Evolutionary conservation across 345 rosid genomes (phyloP), one percentile per base, ranked within the genome.

Genomic region (Capsella bursapastoris): DNA sequence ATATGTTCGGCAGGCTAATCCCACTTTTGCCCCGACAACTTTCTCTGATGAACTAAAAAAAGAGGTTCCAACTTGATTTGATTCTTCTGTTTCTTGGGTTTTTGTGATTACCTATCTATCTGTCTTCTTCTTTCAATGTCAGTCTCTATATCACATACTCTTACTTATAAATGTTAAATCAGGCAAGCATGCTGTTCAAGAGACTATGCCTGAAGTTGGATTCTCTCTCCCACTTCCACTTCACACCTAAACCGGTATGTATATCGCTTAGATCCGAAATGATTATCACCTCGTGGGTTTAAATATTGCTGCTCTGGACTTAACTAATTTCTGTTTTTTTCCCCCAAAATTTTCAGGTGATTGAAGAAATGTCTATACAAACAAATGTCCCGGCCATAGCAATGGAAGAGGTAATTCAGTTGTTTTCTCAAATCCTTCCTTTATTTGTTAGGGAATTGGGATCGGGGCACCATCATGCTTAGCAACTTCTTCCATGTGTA

Each of bases 181-280:
- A 90, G 99, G 96, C 96, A 71, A 82, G 93, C 69, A 61, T 75
- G 64, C 69, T 95, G 48, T 92, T 90, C 80, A 95, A 90, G 87
- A 88, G 75, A 80, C 83, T 95, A 18, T 89, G 96, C 75, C 78
- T 92, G 85, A 90, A 95, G 86, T 79, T 95, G 92, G 99, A 95
- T 82, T 91, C 99, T 32, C 97, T 92, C 64, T 88, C 98, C 67
- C 99, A 92, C 82, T 95, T 92, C 87, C 96, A 92, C 72, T 95
- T 92, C 79, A 87, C 97, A 69, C 97, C 98, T 66, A 95, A 95
- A 76, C 98, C 98, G 58, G 98, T 95, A 92, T 79, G 88, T 78
- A 66, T 78, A 64, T 70, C 44, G 40, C 34, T 76, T 45, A 57
- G 37, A 29, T 71, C 64, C 43, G 16, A 50, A n/a, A 58, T 66